These are phyloP conservation scores for Setaria italica DNA, from an alignment of 202 grass and related monocot species.

Conservation along the genomic window DNA sequence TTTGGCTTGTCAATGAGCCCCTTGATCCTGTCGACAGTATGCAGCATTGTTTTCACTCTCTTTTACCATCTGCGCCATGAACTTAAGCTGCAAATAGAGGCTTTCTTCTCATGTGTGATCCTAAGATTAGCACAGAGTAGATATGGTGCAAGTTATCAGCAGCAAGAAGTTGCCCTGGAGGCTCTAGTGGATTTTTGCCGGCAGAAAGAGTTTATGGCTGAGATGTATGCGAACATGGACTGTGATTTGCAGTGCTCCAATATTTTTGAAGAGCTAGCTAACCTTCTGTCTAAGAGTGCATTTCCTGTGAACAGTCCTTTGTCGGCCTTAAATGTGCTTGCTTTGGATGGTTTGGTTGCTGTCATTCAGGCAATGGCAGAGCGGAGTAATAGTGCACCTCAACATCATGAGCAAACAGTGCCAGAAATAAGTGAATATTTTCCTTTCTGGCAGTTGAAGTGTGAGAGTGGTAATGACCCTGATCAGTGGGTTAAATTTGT, in stretches of 20 bases:
- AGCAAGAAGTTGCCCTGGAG: slow-evolving; percentile 96
- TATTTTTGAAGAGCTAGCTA: slow-evolving; percentile 95
- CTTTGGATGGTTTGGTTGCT: slow-evolving; percentile 88
- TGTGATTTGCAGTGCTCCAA: slow-evolving; percentile 93
- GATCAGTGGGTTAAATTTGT: slow-evolving; percentile 91
- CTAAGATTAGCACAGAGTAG: slow-evolving; percentile 82
- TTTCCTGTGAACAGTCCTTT: slow-evolving; percentile 91
- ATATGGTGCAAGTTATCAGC: slow-evolving; percentile 94
- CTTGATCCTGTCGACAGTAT: slow-evolving; percentile 85
- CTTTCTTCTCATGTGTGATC: slow-evolving; percentile 97
- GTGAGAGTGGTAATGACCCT: slow-evolving; percentile 65
- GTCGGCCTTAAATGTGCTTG: slow-evolving; percentile 93
- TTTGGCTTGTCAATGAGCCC: slow-evolving; percentile 97
- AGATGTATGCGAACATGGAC: slow-evolving; percentile 99
- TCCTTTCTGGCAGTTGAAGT: slow-evolving; percentile 94
- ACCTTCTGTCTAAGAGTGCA: slow-evolving; percentile 95
- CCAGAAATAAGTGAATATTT: slow-evolving; percentile 87
- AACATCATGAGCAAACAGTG: slow-evolving; percentile 53
- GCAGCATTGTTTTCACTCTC: slow-evolving; percentile 91
- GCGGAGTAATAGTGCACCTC: slow-evolving; percentile 64
- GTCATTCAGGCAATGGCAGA: slow-evolving; percentile 87
- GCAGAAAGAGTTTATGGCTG: slow-evolving; percentile 97
- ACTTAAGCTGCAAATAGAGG: slow-evolving; percentile 93
- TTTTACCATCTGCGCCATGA: slow-evolving; percentile 86
- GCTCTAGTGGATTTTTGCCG: slow-evolving; percentile 93